Percentiles rank a stretch among this genome's conserved stretches.
Evolutionary conservation across 1,284 basidiomycete genomes (phyloP).

Genomic region (Ganoderma resinaceum): DNA sequence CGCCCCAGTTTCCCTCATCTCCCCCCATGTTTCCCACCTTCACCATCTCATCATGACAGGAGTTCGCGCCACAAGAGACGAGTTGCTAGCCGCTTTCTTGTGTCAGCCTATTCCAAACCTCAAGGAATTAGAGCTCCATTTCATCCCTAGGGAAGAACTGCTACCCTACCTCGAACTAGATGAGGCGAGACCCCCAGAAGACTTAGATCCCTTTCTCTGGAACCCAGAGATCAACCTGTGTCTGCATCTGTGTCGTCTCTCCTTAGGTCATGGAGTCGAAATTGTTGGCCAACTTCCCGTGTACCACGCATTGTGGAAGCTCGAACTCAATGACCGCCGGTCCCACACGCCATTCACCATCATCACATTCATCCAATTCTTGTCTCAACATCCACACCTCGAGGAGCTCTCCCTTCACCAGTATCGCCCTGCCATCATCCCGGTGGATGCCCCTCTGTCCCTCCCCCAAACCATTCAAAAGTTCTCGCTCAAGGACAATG

Average conservation of each 20-base stretch:
- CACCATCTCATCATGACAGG: not conserved
- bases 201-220: not conserved
- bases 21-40: not conserved
- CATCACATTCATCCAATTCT: not conserved
- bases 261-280: not conserved
- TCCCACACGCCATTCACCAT: not conserved
- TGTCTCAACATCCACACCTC: not conserved
- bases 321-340: slow-evolving; percentile 7
- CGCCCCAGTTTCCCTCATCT: not conserved
- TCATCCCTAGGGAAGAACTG: not conserved
- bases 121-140: not conserved
- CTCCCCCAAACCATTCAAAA: slow-evolving; percentile 6
- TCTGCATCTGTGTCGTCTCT: not conserved
- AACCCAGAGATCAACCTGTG: not conserved
- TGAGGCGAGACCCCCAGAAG: not conserved
- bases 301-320: slow-evolving; percentile 2
- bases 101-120: not conserved
- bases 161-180: not conserved
- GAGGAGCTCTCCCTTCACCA: slow-evolving; percentile 10
- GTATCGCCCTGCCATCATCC: slow-evolving; percentile 3
- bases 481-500: slow-evolving; percentile 14
- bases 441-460: not conserved
- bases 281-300: not conserved
- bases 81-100: not conserved
- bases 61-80: not conserved